Base-by-base conservation (phyloP, 805 yeast genomes). In the Yueomyces sinensis region DNA sequence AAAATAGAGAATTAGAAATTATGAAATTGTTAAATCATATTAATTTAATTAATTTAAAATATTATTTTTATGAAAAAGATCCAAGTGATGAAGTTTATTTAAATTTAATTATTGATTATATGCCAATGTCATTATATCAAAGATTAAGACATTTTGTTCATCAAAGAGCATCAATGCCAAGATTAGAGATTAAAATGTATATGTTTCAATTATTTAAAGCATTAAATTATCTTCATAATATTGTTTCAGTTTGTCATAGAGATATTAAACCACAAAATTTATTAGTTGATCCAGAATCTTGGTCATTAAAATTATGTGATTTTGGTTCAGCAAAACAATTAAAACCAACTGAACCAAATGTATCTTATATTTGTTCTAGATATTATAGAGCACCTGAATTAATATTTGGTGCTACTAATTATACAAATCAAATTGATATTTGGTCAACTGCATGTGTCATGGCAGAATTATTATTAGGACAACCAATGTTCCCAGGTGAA, bases 381-480 rank as follows among this genome's bases (percentile, higher is more conserved):
- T 91, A 89, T 61, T 91, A 91, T 61, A 68, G 98, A 37, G 98
- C 98, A 5, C 98, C 98, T 0, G 98, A 91, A 60, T 72, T 91
- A 47, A 91, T 91, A 40, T 91, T 91, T 63, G 98, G 97, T 15
- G 94, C 97, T 13, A 81, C 94, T 19, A 83, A 87, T 59, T 91
- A 91, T 59, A 84, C 97, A 6, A 86, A 96, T 22, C 87, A 89
- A 58, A 91, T 91, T 44, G 98, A 91, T 56, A 74, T 91, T 32
- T 91, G 98, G 98, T 82, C 95, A 13, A 84, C 94, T 13, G 95
- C 95, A 16, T 91, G 98, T 64, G 98, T 91, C 17, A 86, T 91
- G 83, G 97, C 97, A 4, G 98, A 91, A 61, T 65, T 91, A 49
- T 74, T 87, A 42, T 68, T 91, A 37, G 97, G 98, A 14, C 96